Conservation (phyloP, 176 grass and related monocot genomes). For the Aegilops umbellulata region DNA sequence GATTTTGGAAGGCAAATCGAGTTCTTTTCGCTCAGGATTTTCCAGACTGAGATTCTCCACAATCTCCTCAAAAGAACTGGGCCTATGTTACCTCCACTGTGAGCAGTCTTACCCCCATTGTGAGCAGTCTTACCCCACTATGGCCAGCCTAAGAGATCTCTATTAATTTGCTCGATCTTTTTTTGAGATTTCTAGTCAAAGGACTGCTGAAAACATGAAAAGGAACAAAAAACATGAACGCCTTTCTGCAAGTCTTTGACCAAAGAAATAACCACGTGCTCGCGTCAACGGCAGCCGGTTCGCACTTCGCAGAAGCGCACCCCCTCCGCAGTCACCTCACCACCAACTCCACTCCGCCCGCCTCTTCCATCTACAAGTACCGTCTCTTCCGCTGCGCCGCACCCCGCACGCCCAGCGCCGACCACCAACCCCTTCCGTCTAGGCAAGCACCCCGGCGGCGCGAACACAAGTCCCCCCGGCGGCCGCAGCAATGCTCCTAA, state of each 20-base stretch:
- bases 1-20: too few species aligned
- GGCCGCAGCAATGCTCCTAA: constrained; percentile 26
- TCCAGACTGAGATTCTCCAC: too few species aligned
- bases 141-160: too few species aligned
- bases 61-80: too few species aligned
- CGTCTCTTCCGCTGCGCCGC: not conserved
- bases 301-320: not conserved
- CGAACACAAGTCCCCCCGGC: not conserved
- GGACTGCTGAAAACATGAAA: not conserved
- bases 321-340: not conserved
- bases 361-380: not conserved
- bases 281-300: not conserved
- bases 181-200: not conserved
- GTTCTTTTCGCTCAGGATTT: too few species aligned
- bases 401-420: constrained; percentile 23
- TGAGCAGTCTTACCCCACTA: too few species aligned
- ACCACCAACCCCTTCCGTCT: not conserved
- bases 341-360: constrained; percentile 13
- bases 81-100: too few species aligned
- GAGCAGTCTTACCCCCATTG: too few species aligned
- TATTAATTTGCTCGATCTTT: too few species aligned
- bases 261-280: constrained; percentile 17
- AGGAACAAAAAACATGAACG: too few species aligned
- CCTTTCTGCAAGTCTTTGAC: not conserved
- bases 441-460: not conserved